Percentiles rank a stretch among this genome's conserved stretches.
These are phyloP conservation scores for Colletotrichum tropicicola DNA, from an alignment of 2,329 filamentous ascomycete genomes.

Conservation along the genomic window DNA sequence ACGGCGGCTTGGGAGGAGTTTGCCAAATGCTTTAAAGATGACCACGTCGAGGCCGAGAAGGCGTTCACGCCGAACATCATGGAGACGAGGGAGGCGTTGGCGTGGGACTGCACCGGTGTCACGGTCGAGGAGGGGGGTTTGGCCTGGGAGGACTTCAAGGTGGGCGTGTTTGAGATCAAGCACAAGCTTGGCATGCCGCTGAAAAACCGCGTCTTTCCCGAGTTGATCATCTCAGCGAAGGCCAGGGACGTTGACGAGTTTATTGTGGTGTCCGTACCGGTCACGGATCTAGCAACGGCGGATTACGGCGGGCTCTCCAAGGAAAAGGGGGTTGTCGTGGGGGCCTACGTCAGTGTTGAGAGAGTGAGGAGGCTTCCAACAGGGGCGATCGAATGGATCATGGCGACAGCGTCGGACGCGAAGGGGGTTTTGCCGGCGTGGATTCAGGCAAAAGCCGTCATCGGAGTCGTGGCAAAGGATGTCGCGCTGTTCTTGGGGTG, in stretches of 20 bases:
- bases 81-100: conserved; percentile 44
- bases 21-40: conserved; percentile 63
- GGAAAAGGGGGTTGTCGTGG: conserved; percentile 61
- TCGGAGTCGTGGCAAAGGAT: conserved; percentile 73
- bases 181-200: conserved; percentile 67
- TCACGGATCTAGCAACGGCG: conserved; percentile 50
- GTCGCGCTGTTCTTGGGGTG: conserved; percentile 74
- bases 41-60: conserved; percentile 50
- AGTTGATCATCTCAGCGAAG: conserved; percentile 67
- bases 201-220: conserved; percentile 71
- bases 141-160: conserved; percentile 56
- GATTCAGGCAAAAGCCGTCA: conserved; percentile 71
- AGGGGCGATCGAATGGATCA: conserved; percentile 75
- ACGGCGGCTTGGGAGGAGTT: conserved; percentile 74
- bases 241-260: conserved; percentile 55
- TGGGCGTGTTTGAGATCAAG: conserved; percentile 70
- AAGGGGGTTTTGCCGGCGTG: conserved; percentile 71
- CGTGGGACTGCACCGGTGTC: conserved; percentile 56
- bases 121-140: conserved; percentile 46
- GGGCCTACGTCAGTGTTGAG: conserved; percentile 73
- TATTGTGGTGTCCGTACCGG: conserved; percentile 65
- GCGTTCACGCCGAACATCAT: conserved; percentile 49
- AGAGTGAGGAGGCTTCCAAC: conserved; percentile 56
- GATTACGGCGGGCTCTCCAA: conserved; percentile 42
- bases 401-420: conserved; percentile 80